These are phyloP conservation scores for Pleomassaria siparia DNA, from an alignment of 2,329 filamentous ascomycete species.

Conservation along the genomic window DNA sequence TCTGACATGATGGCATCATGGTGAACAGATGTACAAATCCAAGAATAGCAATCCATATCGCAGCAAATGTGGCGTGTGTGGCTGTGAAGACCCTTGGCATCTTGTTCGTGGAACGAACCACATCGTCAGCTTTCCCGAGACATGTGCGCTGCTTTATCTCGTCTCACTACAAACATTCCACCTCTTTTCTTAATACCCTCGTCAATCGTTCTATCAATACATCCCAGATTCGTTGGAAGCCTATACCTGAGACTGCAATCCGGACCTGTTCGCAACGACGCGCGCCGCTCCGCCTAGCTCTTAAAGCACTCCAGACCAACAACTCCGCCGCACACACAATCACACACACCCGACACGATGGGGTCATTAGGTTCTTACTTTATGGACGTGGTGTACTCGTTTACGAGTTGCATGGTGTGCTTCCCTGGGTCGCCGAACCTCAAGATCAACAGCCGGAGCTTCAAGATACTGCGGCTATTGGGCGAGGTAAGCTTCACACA, in stretches of 20 bases:
- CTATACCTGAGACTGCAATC: neutral
- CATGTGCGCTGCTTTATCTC: constrained; percentile 11
- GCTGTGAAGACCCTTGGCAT: constrained; percentile 15
- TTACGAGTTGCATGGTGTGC: constrained; percentile 94
- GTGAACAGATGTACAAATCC: neutral
- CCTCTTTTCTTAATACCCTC: neutral
- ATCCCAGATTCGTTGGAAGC: constrained; percentile 2
- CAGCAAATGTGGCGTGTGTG: neutral
- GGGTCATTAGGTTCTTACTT: constrained; percentile 59
- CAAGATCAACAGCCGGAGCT: constrained; percentile 91
- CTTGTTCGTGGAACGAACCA: constrained; percentile 13
- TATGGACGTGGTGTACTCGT: constrained; percentile 84
- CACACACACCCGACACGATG: constrained; percentile 21
- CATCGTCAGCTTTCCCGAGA: constrained; percentile 25
- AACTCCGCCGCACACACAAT: neutral
- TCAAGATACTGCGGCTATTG: constrained; percentile 91
- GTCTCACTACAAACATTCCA: constrained; percentile 20
- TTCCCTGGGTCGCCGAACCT: constrained; percentile 92
- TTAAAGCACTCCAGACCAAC: neutral
- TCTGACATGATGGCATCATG: no score
- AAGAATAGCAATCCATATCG: neutral
- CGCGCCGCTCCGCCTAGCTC: constrained; percentile 12
- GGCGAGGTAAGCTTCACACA: constrained; percentile 69
- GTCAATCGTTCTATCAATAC: constrained; percentile 2
- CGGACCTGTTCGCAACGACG: neutral